These are phyloP conservation scores for Kernera saxatilis DNA, from an alignment of 345 rosid genomes.

Conservation along the genomic window DNA sequence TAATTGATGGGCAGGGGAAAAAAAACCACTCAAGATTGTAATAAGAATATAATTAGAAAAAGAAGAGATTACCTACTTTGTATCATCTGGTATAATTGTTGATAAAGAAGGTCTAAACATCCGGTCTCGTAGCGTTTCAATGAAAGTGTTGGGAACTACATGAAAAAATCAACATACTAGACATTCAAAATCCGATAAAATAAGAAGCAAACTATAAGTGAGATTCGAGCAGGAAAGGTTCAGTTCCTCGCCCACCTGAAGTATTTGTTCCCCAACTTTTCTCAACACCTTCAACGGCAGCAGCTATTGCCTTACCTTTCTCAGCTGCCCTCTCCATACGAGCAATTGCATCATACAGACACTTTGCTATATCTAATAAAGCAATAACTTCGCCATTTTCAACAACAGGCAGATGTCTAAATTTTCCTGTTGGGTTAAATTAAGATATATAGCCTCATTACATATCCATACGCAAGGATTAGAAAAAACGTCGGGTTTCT, in stretches of 20 bases:
- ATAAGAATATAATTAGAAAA: slow-evolving; percentile 1
- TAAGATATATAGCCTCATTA: slow-evolving; percentile 16
- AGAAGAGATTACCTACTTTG: slow-evolving; percentile 94
- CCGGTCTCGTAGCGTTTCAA: slow-evolving; percentile 86
- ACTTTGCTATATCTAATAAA: slow-evolving; percentile 91
- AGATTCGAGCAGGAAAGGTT: background rate
- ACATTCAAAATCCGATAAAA: background rate
- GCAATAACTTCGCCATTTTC: slow-evolving; percentile 99
- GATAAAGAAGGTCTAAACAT: slow-evolving; percentile 94
- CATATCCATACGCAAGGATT: background rate
- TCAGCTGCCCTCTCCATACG: slow-evolving; percentile 99
- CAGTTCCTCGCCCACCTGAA: slow-evolving; percentile 49
- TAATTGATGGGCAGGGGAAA: background rate
- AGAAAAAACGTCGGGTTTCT: background rate
- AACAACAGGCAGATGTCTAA: slow-evolving; percentile 98
- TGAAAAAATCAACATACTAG: background rate
- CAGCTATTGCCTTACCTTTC: slow-evolving; percentile 98
- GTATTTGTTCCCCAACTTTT: slow-evolving; percentile 82
- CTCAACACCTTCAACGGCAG: slow-evolving; percentile 99
- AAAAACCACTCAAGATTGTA: background rate
- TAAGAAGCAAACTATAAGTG: background rate
- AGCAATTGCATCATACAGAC: slow-evolving; percentile 96
- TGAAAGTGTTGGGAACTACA: slow-evolving; percentile 76
- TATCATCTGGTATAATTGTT: slow-evolving; percentile 73
- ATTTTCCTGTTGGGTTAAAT: slow-evolving; percentile 57